Conservation (phyloP, 257 asterid species). For the Capsicum baccatum region DNA sequence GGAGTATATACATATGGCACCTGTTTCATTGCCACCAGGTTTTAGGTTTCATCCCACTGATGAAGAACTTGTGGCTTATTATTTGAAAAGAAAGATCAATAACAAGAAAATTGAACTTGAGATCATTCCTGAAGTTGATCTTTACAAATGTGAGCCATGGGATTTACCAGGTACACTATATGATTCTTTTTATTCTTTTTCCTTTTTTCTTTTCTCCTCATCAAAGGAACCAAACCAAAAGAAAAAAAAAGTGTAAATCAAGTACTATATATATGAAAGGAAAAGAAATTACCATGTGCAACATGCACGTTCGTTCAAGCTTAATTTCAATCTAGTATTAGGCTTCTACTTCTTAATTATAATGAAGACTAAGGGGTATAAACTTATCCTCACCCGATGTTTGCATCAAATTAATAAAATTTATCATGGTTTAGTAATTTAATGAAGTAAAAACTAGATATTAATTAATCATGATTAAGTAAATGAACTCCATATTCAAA, state of each 20-base stretch:
- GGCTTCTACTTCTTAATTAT: not conserved
- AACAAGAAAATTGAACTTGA: slow-evolving; percentile 87
- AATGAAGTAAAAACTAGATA: no score
- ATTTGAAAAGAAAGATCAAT: slow-evolving; percentile 88
- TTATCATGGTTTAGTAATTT: no score
- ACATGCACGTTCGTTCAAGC: not conserved
- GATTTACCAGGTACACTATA: slow-evolving; percentile 79
- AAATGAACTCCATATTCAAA: no score
- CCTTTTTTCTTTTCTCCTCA: not conserved
- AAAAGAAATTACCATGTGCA: not conserved
- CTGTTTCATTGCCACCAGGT: slow-evolving; percentile 97
- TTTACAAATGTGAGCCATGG: slow-evolving; percentile 99
- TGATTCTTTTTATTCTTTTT: not conserved
- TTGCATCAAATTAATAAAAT: no score
- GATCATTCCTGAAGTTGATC: slow-evolving; percentile 96
- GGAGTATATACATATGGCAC: slow-evolving; percentile 57
- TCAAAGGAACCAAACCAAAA: not conserved
- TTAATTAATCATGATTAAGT: no score
- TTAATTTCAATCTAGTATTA: not conserved
- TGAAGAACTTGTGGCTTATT: slow-evolving; percentile 95
- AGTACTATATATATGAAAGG: not conserved
- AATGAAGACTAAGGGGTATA: not conserved
- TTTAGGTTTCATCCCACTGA: slow-evolving; percentile 98
- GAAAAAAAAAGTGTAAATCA: not conserved
- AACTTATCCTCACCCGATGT: no score